Base-by-base conservation (phyloP, 2,329 filamentous ascomycete genomes). In the Stagonosporopsis tanaceti region DNA sequence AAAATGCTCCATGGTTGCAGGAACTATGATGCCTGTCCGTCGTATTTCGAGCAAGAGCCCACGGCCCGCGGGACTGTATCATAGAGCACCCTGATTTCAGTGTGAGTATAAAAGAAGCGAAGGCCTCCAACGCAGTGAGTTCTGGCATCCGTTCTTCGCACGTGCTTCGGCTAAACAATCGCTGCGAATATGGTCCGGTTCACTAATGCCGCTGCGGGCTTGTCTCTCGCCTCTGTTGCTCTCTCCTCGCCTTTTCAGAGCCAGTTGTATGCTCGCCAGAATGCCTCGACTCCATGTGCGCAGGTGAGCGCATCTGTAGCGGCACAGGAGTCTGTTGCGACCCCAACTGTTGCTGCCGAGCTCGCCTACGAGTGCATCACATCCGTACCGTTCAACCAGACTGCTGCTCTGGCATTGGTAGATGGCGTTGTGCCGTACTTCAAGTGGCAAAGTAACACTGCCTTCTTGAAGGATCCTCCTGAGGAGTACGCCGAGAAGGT, bases 311-410 rank as follows among this genome's bases (percentile, higher is more conserved):
- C 71, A 7, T 63, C 70, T 2, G 65, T 68, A 14, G 72, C 68
- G 6, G 50, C 64, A 7, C 68, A 75, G 44, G 50, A 56, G 27
- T 47, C 54, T 7, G 67, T 68, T 27, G 65, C 71, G 3, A 66
- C 68, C 5, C 77, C 77, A 1, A 79, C 74, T 11, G 77, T 82
- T 4, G 71, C 79, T 25, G 80, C 80, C 6, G 57, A 75, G 51
- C 60, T 81, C 47, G 80, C 79, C 3, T 80, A 79, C 59, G 76
- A 81, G 4, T 82, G 80, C 60, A 72, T 81, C 14, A 79, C 74
- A 20, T 77, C 74, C 17, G 76, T 81, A 5, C 79, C 80, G 2
- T 77, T 81, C 65, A 81, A 81, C 62, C 73, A 76, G 50, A 75
- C 71, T 34, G 73, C 71, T 22, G 77, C 76, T 50, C 66, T 77